phyloP scores from a whole-genome alignment of 2,329 filamentous ascomycete genomes.

The Aspergillus glaucus region DNA sequence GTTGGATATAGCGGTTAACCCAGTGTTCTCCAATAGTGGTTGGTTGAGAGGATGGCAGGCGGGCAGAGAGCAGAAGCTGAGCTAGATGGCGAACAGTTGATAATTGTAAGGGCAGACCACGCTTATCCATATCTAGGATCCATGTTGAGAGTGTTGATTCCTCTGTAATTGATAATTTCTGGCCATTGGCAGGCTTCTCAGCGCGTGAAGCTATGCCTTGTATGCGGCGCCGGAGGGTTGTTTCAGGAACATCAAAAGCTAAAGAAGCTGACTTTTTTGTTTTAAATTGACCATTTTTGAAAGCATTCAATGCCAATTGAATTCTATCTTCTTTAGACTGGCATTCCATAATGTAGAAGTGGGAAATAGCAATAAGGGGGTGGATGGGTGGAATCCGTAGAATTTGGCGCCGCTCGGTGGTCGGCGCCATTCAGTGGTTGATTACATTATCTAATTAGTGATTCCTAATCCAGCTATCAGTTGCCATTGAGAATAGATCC shows the following conservation, averaged over 20 bases:
- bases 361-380: background rate
- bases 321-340: background rate
- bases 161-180: background rate
- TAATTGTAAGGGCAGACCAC: background rate
- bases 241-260: background rate
- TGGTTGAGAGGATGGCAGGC: background rate
- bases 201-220: background rate
- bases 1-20: background rate
- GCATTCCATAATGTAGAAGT: background rate
- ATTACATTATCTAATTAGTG: too few species aligned
- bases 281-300: background rate
- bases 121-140: background rate
- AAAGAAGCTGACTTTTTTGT: background rate
- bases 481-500: too few species aligned
- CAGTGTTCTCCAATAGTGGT: background rate
- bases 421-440: too few species aligned
- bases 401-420: background rate
- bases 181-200: background rate
- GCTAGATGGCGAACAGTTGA: background rate
- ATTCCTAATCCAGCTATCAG: too few species aligned
- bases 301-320: background rate
- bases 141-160: background rate
- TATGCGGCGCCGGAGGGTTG: background rate
- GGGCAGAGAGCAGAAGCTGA: background rate
- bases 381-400: background rate